Percentiles rank a stretch among this genome's conserved stretches.
These are phyloP conservation scores for Hyaloscypha bicolor DNA, from an alignment of 495 filamentous ascomycete species.

Conservation along the genomic window DNA sequence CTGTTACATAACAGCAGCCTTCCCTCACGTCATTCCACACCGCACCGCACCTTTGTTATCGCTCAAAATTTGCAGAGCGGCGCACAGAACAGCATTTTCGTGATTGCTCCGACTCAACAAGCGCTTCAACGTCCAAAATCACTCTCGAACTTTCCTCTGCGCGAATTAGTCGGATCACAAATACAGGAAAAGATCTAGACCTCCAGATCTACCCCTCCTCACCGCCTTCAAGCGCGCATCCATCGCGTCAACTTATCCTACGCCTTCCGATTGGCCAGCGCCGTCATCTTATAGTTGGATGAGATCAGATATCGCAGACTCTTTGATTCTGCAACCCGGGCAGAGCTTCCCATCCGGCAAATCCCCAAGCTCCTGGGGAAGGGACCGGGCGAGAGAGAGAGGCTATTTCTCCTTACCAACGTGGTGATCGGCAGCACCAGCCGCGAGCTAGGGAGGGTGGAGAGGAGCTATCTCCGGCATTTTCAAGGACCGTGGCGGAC, in stretches of 20 bases:
- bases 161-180: neutral
- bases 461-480: constrained; percentile 7
- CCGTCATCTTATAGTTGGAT: neutral
- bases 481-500: neutral
- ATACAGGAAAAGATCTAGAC: neutral
- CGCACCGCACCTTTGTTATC: constrained; percentile 4
- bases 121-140: neutral
- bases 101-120: neutral
- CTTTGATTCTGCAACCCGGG: neutral
- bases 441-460: neutral
- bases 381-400: neutral
- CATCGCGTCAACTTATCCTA: neutral
- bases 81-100: neutral
- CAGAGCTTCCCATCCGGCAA: neutral
- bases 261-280: constrained; percentile 3
- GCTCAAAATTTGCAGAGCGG: constrained; percentile 7
- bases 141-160: neutral
- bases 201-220: neutral
- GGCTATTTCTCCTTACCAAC: no score
- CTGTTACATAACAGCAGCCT: constrained; percentile 5
- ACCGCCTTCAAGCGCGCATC: neutral
- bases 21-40: constrained; percentile 16
- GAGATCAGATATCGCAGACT: neutral
- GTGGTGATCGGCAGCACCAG: neutral
- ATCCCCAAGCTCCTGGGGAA: neutral